Conservation (phyloP, 2,329 filamentous ascomycete genomes). For the Pseudogymnoascus sp. region DNA sequence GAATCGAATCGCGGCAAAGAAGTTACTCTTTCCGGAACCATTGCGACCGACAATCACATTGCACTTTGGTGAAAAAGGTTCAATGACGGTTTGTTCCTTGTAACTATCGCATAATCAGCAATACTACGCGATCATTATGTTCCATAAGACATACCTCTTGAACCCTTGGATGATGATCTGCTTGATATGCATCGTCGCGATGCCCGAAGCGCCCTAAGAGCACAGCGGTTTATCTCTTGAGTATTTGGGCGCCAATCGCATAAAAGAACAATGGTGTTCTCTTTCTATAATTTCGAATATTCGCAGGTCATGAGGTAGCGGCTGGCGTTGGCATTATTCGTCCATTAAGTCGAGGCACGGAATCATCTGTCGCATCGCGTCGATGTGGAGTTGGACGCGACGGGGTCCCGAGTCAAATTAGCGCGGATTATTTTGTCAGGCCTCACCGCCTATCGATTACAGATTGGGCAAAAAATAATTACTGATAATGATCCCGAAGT, state of each 20-base stretch:
- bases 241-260: not conserved
- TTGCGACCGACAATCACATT: constrained; percentile 99
- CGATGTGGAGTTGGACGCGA: constrained; percentile 10
- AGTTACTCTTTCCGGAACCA: constrained; percentile 98
- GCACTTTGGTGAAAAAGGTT: constrained; percentile 93
- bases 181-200: constrained; percentile 82
- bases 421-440: constrained; percentile 7
- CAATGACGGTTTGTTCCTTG: constrained; percentile 98
- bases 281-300: not conserved
- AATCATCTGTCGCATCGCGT: constrained; percentile 10
- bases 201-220: constrained; percentile 1
- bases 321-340: constrained; percentile 5
- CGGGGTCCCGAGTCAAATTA: constrained; percentile 4
- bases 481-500: constrained; percentile 1
- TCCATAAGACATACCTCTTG: constrained; percentile 64
- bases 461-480: constrained; percentile 11
- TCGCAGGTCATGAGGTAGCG: not conserved
- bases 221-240: not conserved
- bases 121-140: constrained; percentile 17
- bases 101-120: constrained; percentile 53
- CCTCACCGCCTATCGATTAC: constrained; percentile 10
- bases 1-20: constrained; percentile 98
- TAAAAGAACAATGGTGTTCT: not conserved
- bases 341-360: constrained; percentile 8
- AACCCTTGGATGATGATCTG: constrained; percentile 99